These are phyloP conservation scores for Brassica incana DNA, from an alignment of 345 rosid species.

Conservation along the genomic window DNA sequence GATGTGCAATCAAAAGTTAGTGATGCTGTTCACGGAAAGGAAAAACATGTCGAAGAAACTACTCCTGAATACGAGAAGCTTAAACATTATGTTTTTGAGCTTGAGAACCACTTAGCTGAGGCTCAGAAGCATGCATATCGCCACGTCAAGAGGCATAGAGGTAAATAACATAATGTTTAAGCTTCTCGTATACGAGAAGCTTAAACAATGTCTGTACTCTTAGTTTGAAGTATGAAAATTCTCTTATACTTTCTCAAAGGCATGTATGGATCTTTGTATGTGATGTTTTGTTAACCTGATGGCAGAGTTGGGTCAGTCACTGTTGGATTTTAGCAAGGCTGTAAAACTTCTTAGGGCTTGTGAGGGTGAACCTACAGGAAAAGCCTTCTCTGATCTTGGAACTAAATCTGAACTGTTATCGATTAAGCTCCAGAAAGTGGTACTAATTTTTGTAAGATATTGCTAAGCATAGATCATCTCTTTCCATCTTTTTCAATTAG, in stretches of 20 bases:
- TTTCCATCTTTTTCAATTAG: too few species aligned
- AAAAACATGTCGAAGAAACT: slow-evolving; percentile 98
- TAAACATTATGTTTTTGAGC: slow-evolving; percentile 88
- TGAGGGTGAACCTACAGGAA: slow-evolving; percentile 83
- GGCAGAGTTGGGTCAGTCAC: slow-evolving; percentile 86
- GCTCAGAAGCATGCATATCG: slow-evolving; percentile 97
- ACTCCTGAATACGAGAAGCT: slow-evolving; percentile 89
- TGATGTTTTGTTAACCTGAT: slow-evolving; percentile 25
- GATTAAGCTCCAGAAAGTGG: slow-evolving; percentile 86
- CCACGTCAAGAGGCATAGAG: slow-evolving; percentile 95
- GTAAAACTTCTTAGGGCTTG: slow-evolving; percentile 89
- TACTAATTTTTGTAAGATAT: slow-evolving; percentile 1
- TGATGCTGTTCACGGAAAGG: slow-evolving; percentile 94
- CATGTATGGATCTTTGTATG: background rate
- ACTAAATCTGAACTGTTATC: slow-evolving; percentile 79
- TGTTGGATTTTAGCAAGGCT: slow-evolving; percentile 94
- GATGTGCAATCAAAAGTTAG: slow-evolving; percentile 93
- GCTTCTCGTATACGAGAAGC: too few species aligned
- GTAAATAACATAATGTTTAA: too few species aligned
- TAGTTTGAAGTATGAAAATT: too few species aligned
- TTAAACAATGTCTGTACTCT: background rate
- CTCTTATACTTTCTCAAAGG: too few species aligned
- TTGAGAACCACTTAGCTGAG: slow-evolving; percentile 92
- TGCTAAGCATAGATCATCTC: background rate
- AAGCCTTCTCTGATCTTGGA: slow-evolving; percentile 85